Evolutionary conservation across 1,139 yeast species (phyloP), one percentile per base, ranked within the genome.

Genomic region (Pichia sp.): DNA sequence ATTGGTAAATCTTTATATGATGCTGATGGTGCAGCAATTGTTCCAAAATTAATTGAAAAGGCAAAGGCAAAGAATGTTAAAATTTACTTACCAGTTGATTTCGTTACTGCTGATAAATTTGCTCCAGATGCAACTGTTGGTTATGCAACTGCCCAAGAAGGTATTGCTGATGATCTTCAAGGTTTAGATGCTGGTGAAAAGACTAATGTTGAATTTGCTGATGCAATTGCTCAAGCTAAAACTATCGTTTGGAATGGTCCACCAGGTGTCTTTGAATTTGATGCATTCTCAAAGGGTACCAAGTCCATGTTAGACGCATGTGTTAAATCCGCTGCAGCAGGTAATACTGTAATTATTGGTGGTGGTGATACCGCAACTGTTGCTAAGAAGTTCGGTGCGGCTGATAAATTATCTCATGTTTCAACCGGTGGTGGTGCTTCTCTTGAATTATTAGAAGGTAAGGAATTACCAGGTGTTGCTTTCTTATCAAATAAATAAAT

Each of bases 301-400:
- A 86, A 88, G 76, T 71, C 87, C 53, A 74, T 89, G 72, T 80
- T 90, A 65, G 94, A 83, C 58, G 95, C 92, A 61, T 83, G 83
- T 65, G 95, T 88, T 61, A 76, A 79, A 68, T 86, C 95, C 56
- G 87, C 90, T 63, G 82, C 80, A 70, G 78, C 79, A 54, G 96
- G 96, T 67, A 84, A 88, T 77, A 87, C 96, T 60, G 96, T 89
- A 58, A 92, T 92, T 72, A 85, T 90, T 64, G 97, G 97, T 71
- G 97, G 97, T 81, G 97, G 97, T 79, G 97, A 90, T 74, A 90
- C 97, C 65, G 97, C 97, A 60, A 90, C 97, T 60, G 97, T 89
- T 59, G 96, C 96, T 65, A 89, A 89, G 86, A 90, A 90, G 78
- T 90, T 75, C 72, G 96, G 96, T 67, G 96, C 82, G 58, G 92